These are phyloP conservation scores for Auriscalpium vulgare DNA, from an alignment of 768 basidiomycete species.

Conservation along the genomic window DNA sequence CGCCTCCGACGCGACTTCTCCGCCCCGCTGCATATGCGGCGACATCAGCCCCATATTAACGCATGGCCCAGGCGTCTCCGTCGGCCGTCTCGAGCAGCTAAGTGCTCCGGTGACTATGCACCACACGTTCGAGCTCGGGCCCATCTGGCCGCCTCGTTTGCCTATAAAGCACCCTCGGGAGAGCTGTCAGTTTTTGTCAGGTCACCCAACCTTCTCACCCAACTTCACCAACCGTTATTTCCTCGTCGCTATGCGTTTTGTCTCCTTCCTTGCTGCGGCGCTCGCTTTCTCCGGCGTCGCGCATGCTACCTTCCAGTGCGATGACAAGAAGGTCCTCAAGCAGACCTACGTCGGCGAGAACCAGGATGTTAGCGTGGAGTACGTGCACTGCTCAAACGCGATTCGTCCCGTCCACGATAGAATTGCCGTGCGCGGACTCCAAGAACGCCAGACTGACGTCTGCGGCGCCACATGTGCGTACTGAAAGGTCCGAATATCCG, in stretches of 20 bases:
- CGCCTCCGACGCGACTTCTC: too few relatives aligned
- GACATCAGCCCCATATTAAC: too few relatives aligned
- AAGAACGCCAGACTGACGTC: not conserved
- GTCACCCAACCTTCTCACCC: too few relatives aligned
- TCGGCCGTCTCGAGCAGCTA: too few relatives aligned
- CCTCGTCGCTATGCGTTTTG: not conserved
- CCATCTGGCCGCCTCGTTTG: too few relatives aligned
- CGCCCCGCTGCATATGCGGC: too few relatives aligned
- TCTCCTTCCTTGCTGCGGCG: not conserved
- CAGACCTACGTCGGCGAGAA: not conserved
- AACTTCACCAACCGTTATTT: too few relatives aligned
- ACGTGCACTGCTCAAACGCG: constrained; percentile 1
- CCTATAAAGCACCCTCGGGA: too few relatives aligned
- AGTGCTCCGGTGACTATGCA: too few relatives aligned
- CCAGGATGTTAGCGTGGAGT: not conserved
- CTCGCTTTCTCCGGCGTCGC: not conserved
- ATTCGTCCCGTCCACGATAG: not conserved
- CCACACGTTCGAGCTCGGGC: too few relatives aligned
- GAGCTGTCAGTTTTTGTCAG: too few relatives aligned
- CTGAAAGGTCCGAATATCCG: not conserved
- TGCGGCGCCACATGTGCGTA: not conserved
- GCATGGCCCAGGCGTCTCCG: too few relatives aligned
- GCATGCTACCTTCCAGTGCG: not conserved
- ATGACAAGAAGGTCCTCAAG: not conserved
- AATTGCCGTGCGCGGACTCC: not conserved